Conservation (phyloP, 768 basidiomycete genomes). For the Leccinum broughii region DNA sequence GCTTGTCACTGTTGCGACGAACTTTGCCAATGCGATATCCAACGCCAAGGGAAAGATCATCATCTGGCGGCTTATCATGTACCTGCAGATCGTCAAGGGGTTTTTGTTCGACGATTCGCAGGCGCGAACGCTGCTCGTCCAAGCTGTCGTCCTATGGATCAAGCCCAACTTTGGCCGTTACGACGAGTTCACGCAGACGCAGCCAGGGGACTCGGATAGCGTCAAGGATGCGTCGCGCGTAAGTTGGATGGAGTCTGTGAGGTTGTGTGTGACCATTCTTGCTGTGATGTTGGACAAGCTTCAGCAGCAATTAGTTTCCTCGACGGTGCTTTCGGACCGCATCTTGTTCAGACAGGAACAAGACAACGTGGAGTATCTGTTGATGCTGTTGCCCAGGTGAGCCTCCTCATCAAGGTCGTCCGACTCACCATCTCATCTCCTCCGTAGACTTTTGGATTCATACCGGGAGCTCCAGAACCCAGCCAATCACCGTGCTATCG, state of each 20-base stretch:
- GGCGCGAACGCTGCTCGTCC: slow-evolving; percentile 77
- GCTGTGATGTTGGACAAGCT: slow-evolving; percentile 90
- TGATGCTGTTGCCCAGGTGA: slow-evolving; percentile 82
- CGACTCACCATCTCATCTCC: slow-evolving; percentile 7
- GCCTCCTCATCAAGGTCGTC: slow-evolving; percentile 18
- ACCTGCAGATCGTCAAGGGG: slow-evolving; percentile 86
- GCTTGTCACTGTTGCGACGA: slow-evolving; percentile 82
- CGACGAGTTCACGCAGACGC: slow-evolving; percentile 73
- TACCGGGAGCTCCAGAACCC: slow-evolving; percentile 81
- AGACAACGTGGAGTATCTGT: slow-evolving; percentile 85
- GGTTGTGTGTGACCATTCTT: slow-evolving; percentile 87
- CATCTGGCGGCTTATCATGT: slow-evolving; percentile 93
- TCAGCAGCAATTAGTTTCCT: slow-evolving; percentile 74
- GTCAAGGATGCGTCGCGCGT: slow-evolving; percentile 74
- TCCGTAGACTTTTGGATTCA: slow-evolving; percentile 73
- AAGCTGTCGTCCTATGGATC: slow-evolving; percentile 89
- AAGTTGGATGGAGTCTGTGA: slow-evolving; percentile 84
- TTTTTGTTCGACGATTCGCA: slow-evolving; percentile 84
- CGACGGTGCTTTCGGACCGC: slow-evolving; percentile 60
- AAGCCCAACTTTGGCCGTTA: slow-evolving; percentile 93
- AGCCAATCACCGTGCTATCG: slow-evolving; percentile 66
- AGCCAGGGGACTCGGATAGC: slow-evolving; percentile 64
- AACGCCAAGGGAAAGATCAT: slow-evolving; percentile 82
- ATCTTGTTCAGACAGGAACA: slow-evolving; percentile 74
- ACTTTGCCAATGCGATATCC: slow-evolving; percentile 82